A percentile compares a stretch with the other conserved stretches of the same genome.
Conservation (phyloP, 2,329 filamentous ascomycete genomes). For the Decorospora gaudefroyi region DNA sequence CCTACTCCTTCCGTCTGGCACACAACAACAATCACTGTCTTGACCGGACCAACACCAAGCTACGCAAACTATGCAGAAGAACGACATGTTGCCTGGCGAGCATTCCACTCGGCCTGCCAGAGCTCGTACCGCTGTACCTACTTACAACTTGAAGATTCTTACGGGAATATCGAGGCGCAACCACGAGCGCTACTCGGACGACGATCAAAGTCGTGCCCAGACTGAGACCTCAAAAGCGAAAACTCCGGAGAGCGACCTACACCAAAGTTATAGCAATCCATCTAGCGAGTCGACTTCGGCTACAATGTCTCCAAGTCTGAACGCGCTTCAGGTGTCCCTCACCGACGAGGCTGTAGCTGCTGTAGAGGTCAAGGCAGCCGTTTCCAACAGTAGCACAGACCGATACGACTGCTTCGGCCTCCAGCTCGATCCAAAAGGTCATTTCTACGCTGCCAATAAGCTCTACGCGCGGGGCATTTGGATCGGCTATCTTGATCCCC, state of each 20-base stretch:
- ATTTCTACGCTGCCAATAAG: slow-evolving; percentile 18
- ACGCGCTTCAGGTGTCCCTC: background rate
- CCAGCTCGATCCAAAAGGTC: slow-evolving; percentile 9
- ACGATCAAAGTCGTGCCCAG: background rate
- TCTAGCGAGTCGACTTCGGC: slow-evolving; percentile 6
- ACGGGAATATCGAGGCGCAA: background rate
- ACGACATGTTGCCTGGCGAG: background rate
- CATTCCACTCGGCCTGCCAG: background rate
- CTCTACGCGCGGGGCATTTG: slow-evolving; percentile 25
- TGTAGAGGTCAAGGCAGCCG: background rate
- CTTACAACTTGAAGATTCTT: slow-evolving; percentile 7
- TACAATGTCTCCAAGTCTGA: slow-evolving; percentile 1
- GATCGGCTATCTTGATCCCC: slow-evolving; percentile 28
- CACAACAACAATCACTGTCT: background rate
- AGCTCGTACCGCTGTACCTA: slow-evolving; percentile 1
- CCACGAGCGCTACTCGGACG: background rate
- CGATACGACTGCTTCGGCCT: slow-evolving; percentile 20
- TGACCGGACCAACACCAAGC: background rate
- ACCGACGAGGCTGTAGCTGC: background rate
- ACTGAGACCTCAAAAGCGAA: background rate
- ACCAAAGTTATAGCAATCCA: background rate
- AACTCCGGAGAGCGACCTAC: background rate
- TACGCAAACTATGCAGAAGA: background rate
- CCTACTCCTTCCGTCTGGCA: background rate
- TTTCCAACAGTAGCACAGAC: background rate